Evolutionary conservation across 2,329 filamentous ascomycete genomes (phyloP).

Genomic region (Intubia oerlemansii): DNA sequence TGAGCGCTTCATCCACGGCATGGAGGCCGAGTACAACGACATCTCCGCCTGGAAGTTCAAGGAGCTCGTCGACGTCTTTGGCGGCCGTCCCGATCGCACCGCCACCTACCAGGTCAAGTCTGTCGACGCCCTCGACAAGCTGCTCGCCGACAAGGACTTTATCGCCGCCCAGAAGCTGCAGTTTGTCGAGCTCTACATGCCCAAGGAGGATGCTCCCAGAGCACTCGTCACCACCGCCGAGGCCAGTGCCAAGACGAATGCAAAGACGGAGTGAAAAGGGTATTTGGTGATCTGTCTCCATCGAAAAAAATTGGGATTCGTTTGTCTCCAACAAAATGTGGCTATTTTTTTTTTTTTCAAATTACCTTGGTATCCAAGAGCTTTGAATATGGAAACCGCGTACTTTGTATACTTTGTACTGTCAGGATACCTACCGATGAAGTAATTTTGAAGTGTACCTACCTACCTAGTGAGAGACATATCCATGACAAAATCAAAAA

Average conservation of each 20-base stretch:
- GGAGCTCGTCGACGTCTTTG: conserved; percentile 8
- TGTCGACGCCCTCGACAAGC: conserved; percentile 6
- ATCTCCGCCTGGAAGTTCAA: conserved; percentile 51
- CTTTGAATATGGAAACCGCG: too few species aligned
- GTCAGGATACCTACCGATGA: too few species aligned
- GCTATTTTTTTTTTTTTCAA: too few species aligned
- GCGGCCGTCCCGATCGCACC: conserved; percentile 7
- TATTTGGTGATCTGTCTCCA: too few species aligned
- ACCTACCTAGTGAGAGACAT: too few species aligned
- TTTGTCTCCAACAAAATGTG: too few species aligned
- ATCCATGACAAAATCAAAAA: too few species aligned
- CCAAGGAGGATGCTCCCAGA: conserved; percentile 53
- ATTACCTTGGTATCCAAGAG: too few species aligned
- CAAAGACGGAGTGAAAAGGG: conserved; percentile 19
- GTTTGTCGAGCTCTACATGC: conserved; percentile 69
- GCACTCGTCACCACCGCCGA: conserved; percentile 49
- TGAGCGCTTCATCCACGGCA: conserved; percentile 72
- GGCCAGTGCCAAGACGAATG: conserved; percentile 48
- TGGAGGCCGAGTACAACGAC: conserved; percentile 64
- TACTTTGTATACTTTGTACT: too few species aligned
- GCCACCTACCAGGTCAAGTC: conserved; percentile 7
- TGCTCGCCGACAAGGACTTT: conserved; percentile 8
- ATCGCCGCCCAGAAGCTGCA: conserved; percentile 32
- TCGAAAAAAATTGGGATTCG: too few species aligned
- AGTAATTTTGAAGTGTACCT: too few species aligned